phyloP scores from a whole-genome alignment of 352 stramenopile genomes.

The Phytophthora fragariae region DNA sequence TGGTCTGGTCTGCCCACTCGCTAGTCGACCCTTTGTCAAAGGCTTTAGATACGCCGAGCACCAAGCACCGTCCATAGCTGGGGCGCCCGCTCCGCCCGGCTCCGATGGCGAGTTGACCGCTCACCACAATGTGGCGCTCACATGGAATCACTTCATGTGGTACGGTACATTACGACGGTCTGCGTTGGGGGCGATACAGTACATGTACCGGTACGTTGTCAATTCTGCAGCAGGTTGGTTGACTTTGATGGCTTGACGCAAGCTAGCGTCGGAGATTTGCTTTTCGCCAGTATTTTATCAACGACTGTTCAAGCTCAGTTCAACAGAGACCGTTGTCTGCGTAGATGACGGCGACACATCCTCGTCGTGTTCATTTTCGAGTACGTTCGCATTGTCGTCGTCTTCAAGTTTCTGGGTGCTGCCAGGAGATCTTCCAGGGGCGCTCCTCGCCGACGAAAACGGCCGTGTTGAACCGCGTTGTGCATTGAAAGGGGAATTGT shows the following conservation, averaged over 20 bases:
- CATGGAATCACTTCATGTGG: neutral
- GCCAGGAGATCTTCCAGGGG: no score
- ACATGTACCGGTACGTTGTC: neutral
- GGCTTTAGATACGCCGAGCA: neutral
- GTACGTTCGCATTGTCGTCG: no score
- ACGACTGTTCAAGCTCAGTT: no score
- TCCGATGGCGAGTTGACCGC: neutral
- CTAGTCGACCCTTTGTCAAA: constrained; percentile 6
- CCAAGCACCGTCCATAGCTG: neutral
- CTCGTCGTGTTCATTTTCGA: no score
- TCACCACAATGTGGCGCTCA: constrained; percentile 2
- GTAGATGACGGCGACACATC: no score
- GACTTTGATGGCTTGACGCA: neutral
- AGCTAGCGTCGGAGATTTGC: neutral
- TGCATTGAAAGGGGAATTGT: no score
- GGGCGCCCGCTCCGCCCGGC: neutral
- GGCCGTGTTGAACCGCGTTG: no score
- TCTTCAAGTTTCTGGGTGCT: no score
- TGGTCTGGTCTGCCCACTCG: neutral
- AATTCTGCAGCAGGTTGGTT: neutral
- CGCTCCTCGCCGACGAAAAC: no score
- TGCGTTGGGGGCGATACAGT: neutral
- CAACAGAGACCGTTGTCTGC: no score
- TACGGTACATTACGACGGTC: no score
- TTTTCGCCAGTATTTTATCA: neutral